These are phyloP conservation scores for Tetraselmis striata DNA, from an alignment of 139 green algal genomes.

Conservation along the genomic window DNA sequence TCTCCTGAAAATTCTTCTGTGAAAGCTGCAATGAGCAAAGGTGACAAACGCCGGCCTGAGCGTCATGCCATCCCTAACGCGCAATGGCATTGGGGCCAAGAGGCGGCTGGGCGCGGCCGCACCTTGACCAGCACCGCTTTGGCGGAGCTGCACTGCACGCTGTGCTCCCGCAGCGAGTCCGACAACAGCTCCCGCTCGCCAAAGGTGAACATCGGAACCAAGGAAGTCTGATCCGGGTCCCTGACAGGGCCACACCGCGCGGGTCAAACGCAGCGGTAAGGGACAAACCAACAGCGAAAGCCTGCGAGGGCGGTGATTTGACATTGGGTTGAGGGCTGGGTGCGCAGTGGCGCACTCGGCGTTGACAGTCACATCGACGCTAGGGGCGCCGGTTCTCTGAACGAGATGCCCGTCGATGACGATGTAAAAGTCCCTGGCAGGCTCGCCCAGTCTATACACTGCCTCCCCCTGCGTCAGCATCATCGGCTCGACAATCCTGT, in stretches of 20 bases:
- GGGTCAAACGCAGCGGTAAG: too few relatives aligned
- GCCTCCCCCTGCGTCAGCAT: neutral
- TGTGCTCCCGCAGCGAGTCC: neutral
- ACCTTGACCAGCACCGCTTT: neutral
- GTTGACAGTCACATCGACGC: too few relatives aligned
- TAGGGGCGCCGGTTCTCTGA: neutral
- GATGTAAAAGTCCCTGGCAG: neutral
- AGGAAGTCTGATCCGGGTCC: too few relatives aligned
- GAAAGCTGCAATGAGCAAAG: neutral
- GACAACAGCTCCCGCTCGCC: neutral
- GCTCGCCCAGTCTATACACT: neutral
- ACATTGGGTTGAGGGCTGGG: too few relatives aligned
- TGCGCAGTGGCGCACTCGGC: too few relatives aligned
- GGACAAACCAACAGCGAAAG: too few relatives aligned
- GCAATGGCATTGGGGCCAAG: too few relatives aligned
- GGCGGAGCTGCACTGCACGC: neutral
- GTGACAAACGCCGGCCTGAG: too few relatives aligned
- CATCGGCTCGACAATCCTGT: neutral
- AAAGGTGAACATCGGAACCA: neutral
- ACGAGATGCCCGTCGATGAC: neutral
- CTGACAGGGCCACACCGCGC: too few relatives aligned
- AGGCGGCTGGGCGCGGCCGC: too few relatives aligned
- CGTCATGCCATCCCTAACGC: too few relatives aligned
- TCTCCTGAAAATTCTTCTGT: neutral
- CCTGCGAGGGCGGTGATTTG: too few relatives aligned